A percentile compares a stretch with the other conserved stretches of the same genome.
phyloP scores from a whole-genome alignment of 306 rosid species.

The Cicer cuneatum region DNA sequence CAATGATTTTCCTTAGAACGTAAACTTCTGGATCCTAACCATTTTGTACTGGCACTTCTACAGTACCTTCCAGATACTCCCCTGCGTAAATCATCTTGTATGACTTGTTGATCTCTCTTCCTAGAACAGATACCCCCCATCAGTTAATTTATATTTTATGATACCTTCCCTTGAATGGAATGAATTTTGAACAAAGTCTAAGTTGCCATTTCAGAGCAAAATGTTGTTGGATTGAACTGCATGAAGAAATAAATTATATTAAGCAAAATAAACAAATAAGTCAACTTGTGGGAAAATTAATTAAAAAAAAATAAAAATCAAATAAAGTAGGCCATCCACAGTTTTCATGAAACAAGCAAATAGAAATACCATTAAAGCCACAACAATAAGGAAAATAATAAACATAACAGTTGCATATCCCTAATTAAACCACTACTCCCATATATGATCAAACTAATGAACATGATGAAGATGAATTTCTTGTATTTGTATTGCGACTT shows the following conservation, averaged over 20 bases:
- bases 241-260: background rate
- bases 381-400: background rate
- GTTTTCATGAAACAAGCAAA: slow-evolving; percentile 17
- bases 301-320: slow-evolving; percentile 6
- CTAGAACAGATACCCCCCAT: slow-evolving; percentile 82
- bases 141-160: background rate
- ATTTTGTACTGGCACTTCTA: slow-evolving; percentile 61
- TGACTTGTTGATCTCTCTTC: slow-evolving; percentile 65
- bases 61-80: slow-evolving; percentile 52
- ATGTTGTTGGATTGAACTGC: slow-evolving; percentile 41
- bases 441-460: background rate
- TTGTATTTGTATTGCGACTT: background rate
- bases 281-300: background rate
- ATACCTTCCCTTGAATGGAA: background rate
- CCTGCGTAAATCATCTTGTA: slow-evolving; percentile 47
- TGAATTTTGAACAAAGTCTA: slow-evolving; percentile 18
- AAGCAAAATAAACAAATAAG: background rate
- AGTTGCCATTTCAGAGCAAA: slow-evolving; percentile 38
- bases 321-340: slow-evolving; percentile 22
- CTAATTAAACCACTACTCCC: background rate
- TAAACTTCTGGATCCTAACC: slow-evolving; percentile 55
- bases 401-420: background rate
- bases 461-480: slow-evolving; percentile 10
- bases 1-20: slow-evolving; percentile 46
- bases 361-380: background rate